Evolutionary conservation across 176 grass and related monocot species (phyloP).

Genomic region (Triticum urartu): DNA sequence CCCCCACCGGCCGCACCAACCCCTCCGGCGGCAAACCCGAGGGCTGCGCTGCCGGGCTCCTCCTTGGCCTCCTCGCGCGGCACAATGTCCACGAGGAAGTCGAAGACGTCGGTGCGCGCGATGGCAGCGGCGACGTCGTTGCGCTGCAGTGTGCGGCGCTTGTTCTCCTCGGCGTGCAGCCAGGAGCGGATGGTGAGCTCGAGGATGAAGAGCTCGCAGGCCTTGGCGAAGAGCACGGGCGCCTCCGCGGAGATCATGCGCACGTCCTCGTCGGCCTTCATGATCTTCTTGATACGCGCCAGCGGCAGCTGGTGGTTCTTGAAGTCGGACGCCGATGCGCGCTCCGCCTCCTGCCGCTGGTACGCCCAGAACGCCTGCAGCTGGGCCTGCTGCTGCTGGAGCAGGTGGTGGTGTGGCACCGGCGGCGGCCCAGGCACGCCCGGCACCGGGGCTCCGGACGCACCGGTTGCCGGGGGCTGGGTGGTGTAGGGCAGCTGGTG

Average conservation of each 20-base stretch:
- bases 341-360: constrained; percentile 79
- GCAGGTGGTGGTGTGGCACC: constrained; percentile 68
- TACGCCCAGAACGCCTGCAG: constrained; percentile 81
- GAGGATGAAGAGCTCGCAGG: constrained; percentile 80
- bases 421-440: constrained; percentile 30
- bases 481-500: constrained; percentile 53
- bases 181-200: constrained; percentile 88
- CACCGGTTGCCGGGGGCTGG: constrained; percentile 27
- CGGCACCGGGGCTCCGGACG: constrained; percentile 25
- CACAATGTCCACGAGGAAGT: constrained; percentile 96
- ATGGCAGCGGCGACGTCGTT: constrained; percentile 87
- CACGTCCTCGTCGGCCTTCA: constrained; percentile 89
- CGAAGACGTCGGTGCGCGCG: constrained; percentile 93
- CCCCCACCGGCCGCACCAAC: constrained; percentile 8
- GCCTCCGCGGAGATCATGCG: constrained; percentile 88
- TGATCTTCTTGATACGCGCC: constrained; percentile 86
- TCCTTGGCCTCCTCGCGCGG: constrained; percentile 77
- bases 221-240: constrained; percentile 76
- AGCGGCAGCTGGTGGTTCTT: constrained; percentile 87
- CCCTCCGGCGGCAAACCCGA: constrained; percentile 51
- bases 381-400: constrained; percentile 79
- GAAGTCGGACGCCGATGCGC: constrained; percentile 70
- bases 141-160: constrained; percentile 76
- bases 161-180: constrained; percentile 86
- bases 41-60: constrained; percentile 52